phyloP scores from a whole-genome alignment of 345 rosid genomes.

The Syzygium grande region DNA sequence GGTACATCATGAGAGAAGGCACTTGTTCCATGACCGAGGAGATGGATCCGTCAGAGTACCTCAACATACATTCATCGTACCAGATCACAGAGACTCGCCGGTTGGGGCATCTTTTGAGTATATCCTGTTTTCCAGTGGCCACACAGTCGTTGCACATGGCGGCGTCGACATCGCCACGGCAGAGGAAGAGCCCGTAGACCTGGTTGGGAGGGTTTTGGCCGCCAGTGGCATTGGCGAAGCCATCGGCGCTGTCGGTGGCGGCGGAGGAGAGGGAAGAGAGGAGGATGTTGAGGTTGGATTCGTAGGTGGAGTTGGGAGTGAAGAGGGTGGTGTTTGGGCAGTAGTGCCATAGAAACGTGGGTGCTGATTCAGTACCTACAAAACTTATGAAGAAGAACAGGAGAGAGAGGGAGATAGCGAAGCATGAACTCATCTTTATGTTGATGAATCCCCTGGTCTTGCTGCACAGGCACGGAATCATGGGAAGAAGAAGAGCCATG shows the following conservation, averaged over 20 bases:
- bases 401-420: background rate
- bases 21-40: conserved; percentile 4
- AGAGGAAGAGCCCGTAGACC: background rate
- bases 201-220: conserved; percentile 15
- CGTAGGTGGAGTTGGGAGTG: conserved; percentile 25
- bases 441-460: background rate
- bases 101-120: conserved; percentile 22
- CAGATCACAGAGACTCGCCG: conserved; percentile 27
- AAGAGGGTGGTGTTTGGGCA: conserved; percentile 17
- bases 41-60: conserved; percentile 9
- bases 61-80: conserved; percentile 6
- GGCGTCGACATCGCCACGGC: conserved; percentile 17
- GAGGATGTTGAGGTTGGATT: conserved; percentile 26
- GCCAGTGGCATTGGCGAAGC: conserved; percentile 30
- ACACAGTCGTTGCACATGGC: background rate
- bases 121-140: background rate
- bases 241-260: conserved; percentile 9
- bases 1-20: conserved; percentile 6
- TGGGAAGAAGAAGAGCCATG: background rate
- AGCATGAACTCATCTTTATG: background rate
- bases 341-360: background rate
- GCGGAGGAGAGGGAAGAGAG: conserved; percentile 18
- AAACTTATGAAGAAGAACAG: background rate
- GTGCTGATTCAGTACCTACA: background rate
- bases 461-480: background rate